These are phyloP conservation scores for Cryptosporidium ubiquitum DNA, from an alignment of 169 alveolate genomes.

Conservation along the genomic window DNA sequence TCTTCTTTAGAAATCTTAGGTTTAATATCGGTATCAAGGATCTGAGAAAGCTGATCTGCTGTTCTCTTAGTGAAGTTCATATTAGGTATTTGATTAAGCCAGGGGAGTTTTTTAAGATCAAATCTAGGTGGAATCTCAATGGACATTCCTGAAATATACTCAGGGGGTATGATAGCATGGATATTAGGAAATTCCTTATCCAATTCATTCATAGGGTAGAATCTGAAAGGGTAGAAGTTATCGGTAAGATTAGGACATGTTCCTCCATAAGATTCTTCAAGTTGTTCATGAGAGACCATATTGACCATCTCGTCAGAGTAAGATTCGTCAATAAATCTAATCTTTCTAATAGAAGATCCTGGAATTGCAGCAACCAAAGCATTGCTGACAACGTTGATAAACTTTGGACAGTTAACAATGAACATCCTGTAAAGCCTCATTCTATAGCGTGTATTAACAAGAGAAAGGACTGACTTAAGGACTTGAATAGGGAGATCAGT, in stretches of 20 bases:
- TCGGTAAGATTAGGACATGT: constrained; percentile 75
- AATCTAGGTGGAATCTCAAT: constrained; percentile 63
- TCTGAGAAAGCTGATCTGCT: constrained; percentile 24
- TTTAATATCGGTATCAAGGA: constrained; percentile 31
- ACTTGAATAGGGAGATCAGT: constrained; percentile 71
- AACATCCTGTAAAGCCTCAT: constrained; percentile 75
- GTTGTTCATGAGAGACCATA: constrained; percentile 64
- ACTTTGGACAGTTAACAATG: constrained; percentile 74
- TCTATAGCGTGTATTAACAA: constrained; percentile 74
- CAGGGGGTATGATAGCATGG: constrained; percentile 31
- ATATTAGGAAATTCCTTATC: constrained; percentile 24
- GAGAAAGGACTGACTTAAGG: constrained; percentile 63
- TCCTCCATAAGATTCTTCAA: constrained; percentile 76
- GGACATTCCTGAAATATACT: constrained; percentile 35
- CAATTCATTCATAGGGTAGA: constrained; percentile 38
- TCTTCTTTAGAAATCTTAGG: constrained; percentile 17
- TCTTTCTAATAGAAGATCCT: constrained; percentile 71
- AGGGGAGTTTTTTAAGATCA: constrained; percentile 39
- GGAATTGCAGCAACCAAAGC: constrained; percentile 74
- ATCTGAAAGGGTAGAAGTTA: constrained; percentile 64
- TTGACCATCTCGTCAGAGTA: constrained; percentile 58
- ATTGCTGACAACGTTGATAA: constrained; percentile 64
- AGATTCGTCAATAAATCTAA: constrained; percentile 69
- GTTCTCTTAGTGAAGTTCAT: constrained; percentile 28
- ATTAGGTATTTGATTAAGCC: constrained; percentile 24